These are phyloP conservation scores for Teratosphaeria nubilosa DNA, from an alignment of 2,329 filamentous ascomycete genomes.

Conservation along the genomic window DNA sequence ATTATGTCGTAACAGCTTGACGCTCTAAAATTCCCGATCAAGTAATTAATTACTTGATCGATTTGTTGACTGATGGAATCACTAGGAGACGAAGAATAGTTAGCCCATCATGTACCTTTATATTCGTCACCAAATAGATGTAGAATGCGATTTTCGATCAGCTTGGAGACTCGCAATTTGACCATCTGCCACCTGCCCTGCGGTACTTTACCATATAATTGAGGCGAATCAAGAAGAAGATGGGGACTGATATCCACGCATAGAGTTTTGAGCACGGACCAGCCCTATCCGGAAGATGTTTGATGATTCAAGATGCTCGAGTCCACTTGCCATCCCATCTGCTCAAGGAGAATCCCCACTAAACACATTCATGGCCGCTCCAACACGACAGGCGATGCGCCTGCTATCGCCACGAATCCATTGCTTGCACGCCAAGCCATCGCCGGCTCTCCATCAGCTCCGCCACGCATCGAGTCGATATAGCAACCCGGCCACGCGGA, in stretches of 20 bases:
- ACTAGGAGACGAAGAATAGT: no score
- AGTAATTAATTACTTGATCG: no score
- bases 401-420: slow-evolving; percentile 20
- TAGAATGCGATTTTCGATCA: not conserved
- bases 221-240: no score
- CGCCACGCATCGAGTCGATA: slow-evolving; percentile 24
- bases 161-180: not conserved
- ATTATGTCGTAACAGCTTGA: no score
- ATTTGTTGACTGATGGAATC: no score
- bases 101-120: not conserved
- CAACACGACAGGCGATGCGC: slow-evolving; percentile 20
- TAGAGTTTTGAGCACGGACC: not conserved
- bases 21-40: no score
- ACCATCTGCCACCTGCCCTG: no score
- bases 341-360: not conserved
- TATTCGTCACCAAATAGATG: not conserved
- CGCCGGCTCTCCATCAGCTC: slow-evolving; percentile 13
- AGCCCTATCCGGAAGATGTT: not conserved
- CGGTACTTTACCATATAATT: no score
- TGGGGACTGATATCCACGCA: not conserved
- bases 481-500: slow-evolving; percentile 23
- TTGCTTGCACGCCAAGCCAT: slow-evolving; percentile 9
- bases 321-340: not conserved
- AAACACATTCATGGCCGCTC: slow-evolving; percentile 11
- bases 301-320: no score